Evolutionary conservation across 2,329 filamentous ascomycete genomes (phyloP).

Genomic region (Aspergillus fijiensis): DNA sequence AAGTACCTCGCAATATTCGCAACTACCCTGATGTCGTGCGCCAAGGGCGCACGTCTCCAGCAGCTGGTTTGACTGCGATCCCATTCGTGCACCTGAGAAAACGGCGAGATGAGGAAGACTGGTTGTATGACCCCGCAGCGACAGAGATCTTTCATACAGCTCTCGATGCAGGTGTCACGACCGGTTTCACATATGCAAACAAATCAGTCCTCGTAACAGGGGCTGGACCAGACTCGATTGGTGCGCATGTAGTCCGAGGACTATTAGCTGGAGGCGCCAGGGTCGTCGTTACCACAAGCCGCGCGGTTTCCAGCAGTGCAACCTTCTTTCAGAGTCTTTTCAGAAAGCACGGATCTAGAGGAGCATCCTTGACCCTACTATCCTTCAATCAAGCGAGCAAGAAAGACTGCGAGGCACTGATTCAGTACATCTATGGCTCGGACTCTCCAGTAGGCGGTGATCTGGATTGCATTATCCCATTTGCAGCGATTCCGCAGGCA

Average conservation of each 20-base stretch:
- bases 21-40: constrained; percentile 12
- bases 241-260: constrained; percentile 31
- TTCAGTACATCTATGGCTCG: constrained; percentile 39
- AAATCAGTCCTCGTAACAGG: constrained; percentile 40
- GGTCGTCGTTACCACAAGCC: constrained; percentile 44
- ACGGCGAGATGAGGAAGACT: constrained; percentile 12
- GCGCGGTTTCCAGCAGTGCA: constrained; percentile 27
- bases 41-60: not conserved
- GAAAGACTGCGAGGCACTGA: constrained; percentile 38
- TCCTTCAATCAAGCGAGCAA: constrained; percentile 46
- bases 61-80: not conserved
- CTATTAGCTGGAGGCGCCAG: constrained; percentile 37
- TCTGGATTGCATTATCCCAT: constrained; percentile 45
- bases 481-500: constrained; percentile 43
- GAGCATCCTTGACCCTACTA: constrained; percentile 38
- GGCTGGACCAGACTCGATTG: constrained; percentile 40
- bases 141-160: constrained; percentile 16
- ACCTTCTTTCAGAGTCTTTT: constrained; percentile 40
- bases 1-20: constrained; percentile 2
- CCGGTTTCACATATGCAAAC: constrained; percentile 26
- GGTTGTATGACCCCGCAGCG: constrained; percentile 18
- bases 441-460: constrained; percentile 30
- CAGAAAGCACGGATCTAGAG: constrained; percentile 30
- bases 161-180: constrained; percentile 16
- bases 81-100: constrained; percentile 23